Evolutionary conservation across 208 protist genomes (phyloP).

Genomic region (Lotmaria passim): DNA sequence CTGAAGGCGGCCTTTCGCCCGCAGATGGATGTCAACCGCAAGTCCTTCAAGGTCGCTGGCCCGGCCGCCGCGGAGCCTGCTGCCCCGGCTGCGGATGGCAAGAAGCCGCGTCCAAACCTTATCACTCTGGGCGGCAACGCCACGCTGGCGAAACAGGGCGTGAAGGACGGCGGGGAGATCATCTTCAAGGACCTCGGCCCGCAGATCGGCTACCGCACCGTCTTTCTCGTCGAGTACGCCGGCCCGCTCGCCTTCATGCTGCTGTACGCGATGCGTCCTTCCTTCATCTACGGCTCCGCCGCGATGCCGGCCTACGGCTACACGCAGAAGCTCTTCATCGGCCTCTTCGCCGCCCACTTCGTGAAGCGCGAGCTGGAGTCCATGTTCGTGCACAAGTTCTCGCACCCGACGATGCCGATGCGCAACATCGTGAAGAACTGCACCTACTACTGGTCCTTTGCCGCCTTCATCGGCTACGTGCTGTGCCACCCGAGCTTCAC

Average conservation of each 20-base stretch:
- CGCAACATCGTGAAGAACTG: slow-evolving; percentile 96
- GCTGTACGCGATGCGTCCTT: slow-evolving; percentile 76
- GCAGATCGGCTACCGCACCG: slow-evolving; percentile 93
- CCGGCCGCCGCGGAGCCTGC: slow-evolving; percentile 26
- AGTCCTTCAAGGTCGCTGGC: slow-evolving; percentile 71
- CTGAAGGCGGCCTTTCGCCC: slow-evolving; percentile 74
- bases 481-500: slow-evolving; percentile 90
- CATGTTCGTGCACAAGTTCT: slow-evolving; percentile 96
- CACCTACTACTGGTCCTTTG: slow-evolving; percentile 96
- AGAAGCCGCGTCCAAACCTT: slow-evolving; percentile 47
- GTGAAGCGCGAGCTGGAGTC: slow-evolving; percentile 95
- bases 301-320: slow-evolving; percentile 48
- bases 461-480: slow-evolving; percentile 89
- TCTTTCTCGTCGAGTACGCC: slow-evolving; percentile 96
- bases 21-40: slow-evolving; percentile 62
- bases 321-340: slow-evolving; percentile 82
- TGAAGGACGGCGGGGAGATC: slow-evolving; percentile 70
- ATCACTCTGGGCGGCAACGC: slow-evolving; percentile 53
- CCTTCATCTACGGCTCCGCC: slow-evolving; percentile 69
- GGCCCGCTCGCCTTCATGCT: slow-evolving; percentile 93
- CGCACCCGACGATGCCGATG: slow-evolving; percentile 93
- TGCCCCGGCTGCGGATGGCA: slow-evolving; percentile 33
- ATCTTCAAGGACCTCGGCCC: slow-evolving; percentile 93
- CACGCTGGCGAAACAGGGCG: slow-evolving; percentile 64
- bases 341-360: slow-evolving; percentile 93